These are phyloP conservation scores for Zizania latifolia DNA, from an alignment of 176 grass and related monocot genomes.

Conservation along the genomic window DNA sequence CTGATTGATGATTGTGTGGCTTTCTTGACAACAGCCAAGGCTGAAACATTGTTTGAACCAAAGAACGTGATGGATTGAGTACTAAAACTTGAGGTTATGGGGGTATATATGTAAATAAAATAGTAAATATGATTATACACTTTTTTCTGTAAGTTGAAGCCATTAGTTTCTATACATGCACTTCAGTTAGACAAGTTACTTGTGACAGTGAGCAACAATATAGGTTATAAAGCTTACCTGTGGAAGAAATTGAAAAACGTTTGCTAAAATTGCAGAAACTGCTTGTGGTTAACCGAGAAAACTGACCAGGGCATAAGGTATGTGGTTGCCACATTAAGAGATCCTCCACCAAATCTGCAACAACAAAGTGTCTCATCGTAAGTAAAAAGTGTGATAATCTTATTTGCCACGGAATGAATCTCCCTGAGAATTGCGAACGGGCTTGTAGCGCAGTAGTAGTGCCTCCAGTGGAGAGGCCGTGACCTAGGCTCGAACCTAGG, in stretches of 20 bases:
- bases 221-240: background rate
- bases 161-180: background rate
- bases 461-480: too few relatives aligned
- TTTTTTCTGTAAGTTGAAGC: background rate
- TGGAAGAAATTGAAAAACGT: background rate
- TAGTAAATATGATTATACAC: background rate
- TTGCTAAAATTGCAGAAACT: background rate
- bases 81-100: background rate
- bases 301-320: too few relatives aligned
- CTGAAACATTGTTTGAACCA: background rate
- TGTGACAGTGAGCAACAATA: background rate
- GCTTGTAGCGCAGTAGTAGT: too few relatives aligned
- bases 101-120: background rate
- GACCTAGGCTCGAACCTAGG: too few relatives aligned
- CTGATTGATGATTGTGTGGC: background rate
- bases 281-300: background rate
- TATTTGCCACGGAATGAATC: background rate
- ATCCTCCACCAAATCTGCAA: background rate
- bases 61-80: background rate
- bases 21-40: background rate
- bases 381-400: background rate
- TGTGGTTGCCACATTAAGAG: too few relatives aligned
- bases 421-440: too few relatives aligned
- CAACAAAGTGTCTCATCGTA: background rate
- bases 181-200: background rate